phyloP scores from a whole-genome alignment of 768 basidiomycete species.

The Termitomyces bulborhizus region DNA sequence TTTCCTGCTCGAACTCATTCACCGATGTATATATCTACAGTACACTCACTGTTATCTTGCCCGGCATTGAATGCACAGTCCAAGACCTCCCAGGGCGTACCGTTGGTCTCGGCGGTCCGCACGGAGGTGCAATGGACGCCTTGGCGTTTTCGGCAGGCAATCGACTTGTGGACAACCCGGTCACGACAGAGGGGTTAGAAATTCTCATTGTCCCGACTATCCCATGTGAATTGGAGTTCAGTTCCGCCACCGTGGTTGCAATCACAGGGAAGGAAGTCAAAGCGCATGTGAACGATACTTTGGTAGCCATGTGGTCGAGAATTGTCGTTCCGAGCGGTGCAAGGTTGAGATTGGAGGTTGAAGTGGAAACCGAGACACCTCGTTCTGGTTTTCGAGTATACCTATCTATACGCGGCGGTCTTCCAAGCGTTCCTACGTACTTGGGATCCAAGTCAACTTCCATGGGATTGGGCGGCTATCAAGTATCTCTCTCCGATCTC shows the following conservation, averaged over 20 bases:
- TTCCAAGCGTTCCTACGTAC: slow-evolving; percentile 50
- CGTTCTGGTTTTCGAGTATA: slow-evolving; percentile 47
- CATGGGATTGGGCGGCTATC: slow-evolving; percentile 56
- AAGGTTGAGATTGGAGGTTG: slow-evolving; percentile 34
- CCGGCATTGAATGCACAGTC: slow-evolving; percentile 50
- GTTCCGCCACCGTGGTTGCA: slow-evolving; percentile 40
- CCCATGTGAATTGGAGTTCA: slow-evolving; percentile 43
- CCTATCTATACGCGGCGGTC: slow-evolving; percentile 51
- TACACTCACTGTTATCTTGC: slow-evolving; percentile 46
- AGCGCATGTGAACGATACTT: slow-evolving; percentile 34
- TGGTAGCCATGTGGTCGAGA: slow-evolving; percentile 41
- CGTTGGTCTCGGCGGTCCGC: slow-evolving; percentile 53
- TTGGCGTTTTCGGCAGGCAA: slow-evolving; percentile 53
- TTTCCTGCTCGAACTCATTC: background rate
- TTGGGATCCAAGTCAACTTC: slow-evolving; percentile 63
- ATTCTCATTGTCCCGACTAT: slow-evolving; percentile 39
- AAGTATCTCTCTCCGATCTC: slow-evolving; percentile 14
- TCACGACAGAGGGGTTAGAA: slow-evolving; percentile 50
- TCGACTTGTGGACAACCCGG: slow-evolving; percentile 47
- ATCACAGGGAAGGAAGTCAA: slow-evolving; percentile 46
- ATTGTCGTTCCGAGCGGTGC: slow-evolving; percentile 38
- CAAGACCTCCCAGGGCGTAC: slow-evolving; percentile 53
- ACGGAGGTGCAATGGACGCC: slow-evolving; percentile 59
- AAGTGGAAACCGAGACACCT: slow-evolving; percentile 8
- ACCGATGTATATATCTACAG: slow-evolving; percentile 16